Evolutionary conservation across 257 asterid genomes (phyloP).

Genomic region (Verbascum thapsus): DNA sequence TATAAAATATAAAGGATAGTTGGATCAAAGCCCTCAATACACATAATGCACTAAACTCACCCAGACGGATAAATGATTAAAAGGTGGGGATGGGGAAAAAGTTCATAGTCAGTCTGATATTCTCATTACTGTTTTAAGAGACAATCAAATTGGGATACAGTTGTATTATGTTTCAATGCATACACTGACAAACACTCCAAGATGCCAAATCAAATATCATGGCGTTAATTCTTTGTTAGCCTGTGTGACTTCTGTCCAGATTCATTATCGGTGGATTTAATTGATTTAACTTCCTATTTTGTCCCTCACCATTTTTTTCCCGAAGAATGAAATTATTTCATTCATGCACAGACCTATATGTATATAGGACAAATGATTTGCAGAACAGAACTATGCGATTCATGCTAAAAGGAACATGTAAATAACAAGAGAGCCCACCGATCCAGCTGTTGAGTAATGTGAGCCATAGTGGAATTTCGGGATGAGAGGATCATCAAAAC

Average conservation of each 20-base stretch:
- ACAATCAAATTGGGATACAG: conserved; percentile 17
- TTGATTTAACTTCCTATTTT: conserved; percentile 5
- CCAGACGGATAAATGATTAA: not conserved
- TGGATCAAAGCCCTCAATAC: conserved; percentile 25
- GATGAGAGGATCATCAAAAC: conserved; percentile 91
- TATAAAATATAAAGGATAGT: conserved; percentile 22
- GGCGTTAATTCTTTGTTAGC: conserved; percentile 18
- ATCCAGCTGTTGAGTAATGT: conserved; percentile 98
- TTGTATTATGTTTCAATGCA: conserved; percentile 21
- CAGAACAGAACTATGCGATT: not conserved
- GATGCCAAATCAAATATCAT: conserved; percentile 17
- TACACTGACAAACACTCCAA: conserved; percentile 8
- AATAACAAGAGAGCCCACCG: conserved; percentile 54
- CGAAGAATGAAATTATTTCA: conserved; percentile 17
- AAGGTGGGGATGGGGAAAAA: conserved; percentile 20
- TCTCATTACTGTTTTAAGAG: conserved; percentile 21
- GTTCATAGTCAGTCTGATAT: conserved; percentile 10
- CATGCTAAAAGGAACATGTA: conserved; percentile 17
- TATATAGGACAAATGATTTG: conserved; percentile 3
- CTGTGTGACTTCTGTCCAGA: conserved; percentile 11
- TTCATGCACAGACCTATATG: conserved; percentile 21
- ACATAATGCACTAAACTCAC: conserved; percentile 28
- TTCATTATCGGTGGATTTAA: conserved; percentile 7
- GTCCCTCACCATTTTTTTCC: conserved; percentile 9
- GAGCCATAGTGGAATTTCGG: conserved; percentile 99